Percentiles rank a stretch among this genome's conserved stretches.
phyloP scores from a whole-genome alignment of 805 yeast species.

The Candida quercuum region DNA sequence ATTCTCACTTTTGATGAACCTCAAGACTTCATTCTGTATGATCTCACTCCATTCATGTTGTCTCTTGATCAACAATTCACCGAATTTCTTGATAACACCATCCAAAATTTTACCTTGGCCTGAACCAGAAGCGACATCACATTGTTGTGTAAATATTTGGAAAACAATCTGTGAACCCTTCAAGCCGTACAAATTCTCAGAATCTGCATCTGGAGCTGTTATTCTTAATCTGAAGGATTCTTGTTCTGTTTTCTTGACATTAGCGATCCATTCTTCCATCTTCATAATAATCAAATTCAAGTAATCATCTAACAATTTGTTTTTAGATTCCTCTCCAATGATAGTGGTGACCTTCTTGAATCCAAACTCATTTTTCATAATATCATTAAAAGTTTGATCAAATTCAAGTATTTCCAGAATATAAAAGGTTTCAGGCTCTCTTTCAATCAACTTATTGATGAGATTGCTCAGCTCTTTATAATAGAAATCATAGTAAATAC shows the following conservation, averaged over 20 bases:
- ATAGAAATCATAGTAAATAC: constrained; percentile 57
- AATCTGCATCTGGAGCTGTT: constrained; percentile 69
- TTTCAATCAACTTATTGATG: constrained; percentile 55
- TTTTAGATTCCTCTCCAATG: constrained; percentile 68
- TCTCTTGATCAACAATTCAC: constrained; percentile 51
- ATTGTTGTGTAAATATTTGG: constrained; percentile 83
- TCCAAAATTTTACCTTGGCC: constrained; percentile 75
- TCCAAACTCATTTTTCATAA: constrained; percentile 45
- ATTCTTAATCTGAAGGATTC: constrained; percentile 57
- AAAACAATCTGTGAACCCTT: constrained; percentile 78
- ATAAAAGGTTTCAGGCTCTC: constrained; percentile 76
- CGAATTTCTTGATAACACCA: constrained; percentile 73
- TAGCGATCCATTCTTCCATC: constrained; percentile 81
- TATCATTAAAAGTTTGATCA: constrained; percentile 61
- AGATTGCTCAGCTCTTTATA: constrained; percentile 60
- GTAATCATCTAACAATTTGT: constrained; percentile 71
- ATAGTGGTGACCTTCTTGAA: constrained; percentile 46
- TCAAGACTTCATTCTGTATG: constrained; percentile 48
- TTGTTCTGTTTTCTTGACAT: constrained; percentile 62
- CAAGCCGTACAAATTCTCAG: constrained; percentile 58
- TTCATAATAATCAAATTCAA: constrained; percentile 62
- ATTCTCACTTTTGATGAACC: too few relatives aligned
- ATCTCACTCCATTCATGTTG: constrained; percentile 57
- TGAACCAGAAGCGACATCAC: constrained; percentile 81
- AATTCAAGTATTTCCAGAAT: constrained; percentile 71